These are phyloP conservation scores for Fusarium nodosum DNA, from an alignment of 2,329 filamentous ascomycete species.

Conservation along the genomic window DNA sequence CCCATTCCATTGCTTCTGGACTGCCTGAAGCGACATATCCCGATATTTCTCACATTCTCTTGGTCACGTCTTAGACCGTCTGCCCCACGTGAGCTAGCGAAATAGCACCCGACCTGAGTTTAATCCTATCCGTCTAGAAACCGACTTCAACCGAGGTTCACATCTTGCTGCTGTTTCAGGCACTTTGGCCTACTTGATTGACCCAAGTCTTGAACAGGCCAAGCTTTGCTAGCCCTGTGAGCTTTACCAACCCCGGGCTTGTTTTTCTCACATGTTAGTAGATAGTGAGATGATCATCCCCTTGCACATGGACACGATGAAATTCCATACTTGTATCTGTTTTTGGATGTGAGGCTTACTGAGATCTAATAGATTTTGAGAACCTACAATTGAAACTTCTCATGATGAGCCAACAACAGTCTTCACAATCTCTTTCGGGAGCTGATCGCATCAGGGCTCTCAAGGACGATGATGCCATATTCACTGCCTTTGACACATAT, in stretches of 20 bases:
- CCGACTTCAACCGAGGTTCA: constrained; percentile 37
- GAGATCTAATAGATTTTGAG: constrained; percentile 1
- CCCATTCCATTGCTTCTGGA: not conserved
- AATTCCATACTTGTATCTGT: constrained; percentile 1
- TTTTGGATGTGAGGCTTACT: constrained; percentile 15
- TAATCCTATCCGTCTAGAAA: constrained; percentile 18
- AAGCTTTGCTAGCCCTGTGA: constrained; percentile 23
- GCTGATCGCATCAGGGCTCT: constrained; percentile 58
- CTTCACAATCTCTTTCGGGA: constrained; percentile 49
- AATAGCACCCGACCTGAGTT: constrained; percentile 30
- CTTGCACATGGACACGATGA: constrained; percentile 13
- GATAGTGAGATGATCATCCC: constrained; percentile 17
- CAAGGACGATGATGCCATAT: constrained; percentile 61
- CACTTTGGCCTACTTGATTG: not conserved
- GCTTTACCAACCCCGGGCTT: constrained; percentile 22
- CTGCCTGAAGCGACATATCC: constrained; percentile 19
- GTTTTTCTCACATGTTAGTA: constrained; percentile 46
- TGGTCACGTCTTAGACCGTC: constrained; percentile 32
- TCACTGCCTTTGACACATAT: constrained; percentile 74
- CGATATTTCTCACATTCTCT: constrained; percentile 21
- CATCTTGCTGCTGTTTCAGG: constrained; percentile 10
- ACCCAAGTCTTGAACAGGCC: constrained; percentile 14
- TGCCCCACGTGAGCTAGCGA: constrained; percentile 42
- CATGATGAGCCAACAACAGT: constrained; percentile 36
- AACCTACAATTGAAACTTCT: not conserved